These are phyloP conservation scores for Barnettozyma californica DNA, from an alignment of 805 yeast genomes.

Conservation along the genomic window DNA sequence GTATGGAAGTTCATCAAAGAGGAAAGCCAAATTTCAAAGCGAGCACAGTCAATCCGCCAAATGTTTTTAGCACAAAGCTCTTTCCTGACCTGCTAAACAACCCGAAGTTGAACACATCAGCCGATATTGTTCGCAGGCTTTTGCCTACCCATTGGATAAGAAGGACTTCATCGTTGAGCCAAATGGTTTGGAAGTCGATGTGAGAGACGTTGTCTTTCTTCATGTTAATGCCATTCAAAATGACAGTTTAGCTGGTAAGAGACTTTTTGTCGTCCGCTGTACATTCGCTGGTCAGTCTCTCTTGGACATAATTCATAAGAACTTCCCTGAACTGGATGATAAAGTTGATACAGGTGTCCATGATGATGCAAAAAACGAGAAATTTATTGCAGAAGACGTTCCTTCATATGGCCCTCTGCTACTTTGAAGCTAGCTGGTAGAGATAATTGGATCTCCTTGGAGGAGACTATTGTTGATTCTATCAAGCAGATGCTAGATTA, in stretches of 20 bases:
- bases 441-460: conserved; percentile 28
- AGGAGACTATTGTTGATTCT: conserved; percentile 35
- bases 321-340: conserved; percentile 38
- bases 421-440: conserved; percentile 4
- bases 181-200: conserved; percentile 27
- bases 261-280: conserved; percentile 27
- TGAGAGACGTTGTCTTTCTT: conserved; percentile 42
- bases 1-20: conserved; percentile 48
- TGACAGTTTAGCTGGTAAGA: conserved; percentile 18
- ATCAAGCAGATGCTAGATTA: conserved; percentile 26
- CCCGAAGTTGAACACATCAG: conserved; percentile 34
- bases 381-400: background rate
- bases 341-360: conserved; percentile 39
- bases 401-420: conserved; percentile 2
- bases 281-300: conserved; percentile 22
- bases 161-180: conserved; percentile 9
- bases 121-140: conserved; percentile 27
- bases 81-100: conserved; percentile 37
- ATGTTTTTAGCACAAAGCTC: conserved; percentile 53
- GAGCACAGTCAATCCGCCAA: conserved; percentile 44
- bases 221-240: conserved; percentile 33
- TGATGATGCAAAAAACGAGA: conserved; percentile 17
- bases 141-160: conserved; percentile 25
- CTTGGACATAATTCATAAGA: conserved; percentile 24
- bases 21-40: conserved; percentile 33